Conservation (phyloP, 139 green algal genomes). For the Raphidocelis subcapitata region DNA sequence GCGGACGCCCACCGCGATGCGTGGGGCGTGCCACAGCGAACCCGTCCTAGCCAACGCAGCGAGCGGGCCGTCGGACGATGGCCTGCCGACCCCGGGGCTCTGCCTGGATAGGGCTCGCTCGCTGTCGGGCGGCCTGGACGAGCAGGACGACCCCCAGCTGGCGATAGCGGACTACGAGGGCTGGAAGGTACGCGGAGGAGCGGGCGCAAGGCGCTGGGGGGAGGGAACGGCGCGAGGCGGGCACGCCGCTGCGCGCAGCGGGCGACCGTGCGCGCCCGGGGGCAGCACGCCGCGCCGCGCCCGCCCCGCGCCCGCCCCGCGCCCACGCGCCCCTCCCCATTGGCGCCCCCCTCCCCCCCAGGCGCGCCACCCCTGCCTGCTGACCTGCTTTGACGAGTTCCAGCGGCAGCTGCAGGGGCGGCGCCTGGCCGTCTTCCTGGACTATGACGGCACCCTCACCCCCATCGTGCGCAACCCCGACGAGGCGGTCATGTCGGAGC, state of each 20-base stretch:
- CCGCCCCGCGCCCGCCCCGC: too few species aligned
- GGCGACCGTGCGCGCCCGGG: too few species aligned
- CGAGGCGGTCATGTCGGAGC: slow-evolving; percentile 78
- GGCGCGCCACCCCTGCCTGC: slow-evolving; percentile 63
- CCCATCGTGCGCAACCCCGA: slow-evolving; percentile 97
- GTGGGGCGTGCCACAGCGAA: too few species aligned
- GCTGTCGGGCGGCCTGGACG: not conserved
- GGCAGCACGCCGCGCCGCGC: too few species aligned
- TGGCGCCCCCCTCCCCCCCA: slow-evolving; percentile 26
- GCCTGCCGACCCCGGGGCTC: too few species aligned
- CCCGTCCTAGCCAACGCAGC: not conserved
- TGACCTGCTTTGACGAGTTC: slow-evolving; percentile 61
- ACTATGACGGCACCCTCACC: slow-evolving; percentile 98
- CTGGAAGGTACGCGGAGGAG: too few species aligned
- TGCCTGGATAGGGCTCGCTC: not conserved
- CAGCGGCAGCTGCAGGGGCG: slow-evolving; percentile 55
- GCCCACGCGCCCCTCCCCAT: too few species aligned
- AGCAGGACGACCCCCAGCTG: not conserved
- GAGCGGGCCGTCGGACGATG: not conserved
- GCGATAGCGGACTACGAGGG: too few species aligned
- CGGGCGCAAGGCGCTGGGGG: too few species aligned
- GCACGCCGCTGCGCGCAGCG: too few species aligned
- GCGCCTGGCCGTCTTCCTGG: slow-evolving; percentile 90
- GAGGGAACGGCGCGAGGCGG: too few species aligned
- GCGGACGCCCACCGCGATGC: too few species aligned